Evolutionary conservation across 495 filamentous ascomycete species (phyloP).

Genomic region (Amorphotheca resinae): DNA sequence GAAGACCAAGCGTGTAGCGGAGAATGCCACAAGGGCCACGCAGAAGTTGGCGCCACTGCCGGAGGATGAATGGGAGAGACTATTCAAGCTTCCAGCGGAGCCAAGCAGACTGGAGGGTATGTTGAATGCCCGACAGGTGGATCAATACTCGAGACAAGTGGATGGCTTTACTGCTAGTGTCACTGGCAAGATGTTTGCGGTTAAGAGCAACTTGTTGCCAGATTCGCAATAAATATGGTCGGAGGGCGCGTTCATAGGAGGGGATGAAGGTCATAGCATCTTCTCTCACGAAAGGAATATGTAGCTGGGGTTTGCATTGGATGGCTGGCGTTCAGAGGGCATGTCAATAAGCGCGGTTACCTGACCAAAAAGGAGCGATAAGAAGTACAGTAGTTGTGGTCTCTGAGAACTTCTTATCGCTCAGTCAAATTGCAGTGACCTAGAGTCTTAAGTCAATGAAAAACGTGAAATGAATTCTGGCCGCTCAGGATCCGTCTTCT

Average conservation of each 20-base stretch:
- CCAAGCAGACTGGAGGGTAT: constrained; percentile 84
- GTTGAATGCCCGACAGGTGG: constrained; percentile 87
- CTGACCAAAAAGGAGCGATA: neutral
- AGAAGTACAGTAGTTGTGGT: neutral
- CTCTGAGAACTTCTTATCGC: too few relatives aligned
- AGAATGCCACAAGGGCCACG: constrained; percentile 72
- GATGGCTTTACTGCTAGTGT: constrained; percentile 90
- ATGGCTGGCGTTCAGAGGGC: constrained; percentile 18
- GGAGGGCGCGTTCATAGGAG: neutral
- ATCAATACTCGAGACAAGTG: constrained; percentile 94
- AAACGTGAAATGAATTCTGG: too few relatives aligned
- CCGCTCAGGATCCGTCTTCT: too few relatives aligned
- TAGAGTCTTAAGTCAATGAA: too few relatives aligned
- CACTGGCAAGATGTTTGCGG: constrained; percentile 96
- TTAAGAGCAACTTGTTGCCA: constrained; percentile 56
- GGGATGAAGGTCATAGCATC: constrained; percentile 17
- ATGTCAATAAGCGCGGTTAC: neutral
- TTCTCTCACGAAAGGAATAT: constrained; percentile 19
- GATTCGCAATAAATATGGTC: constrained; percentile 22
- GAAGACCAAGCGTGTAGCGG: constrained; percentile 90
- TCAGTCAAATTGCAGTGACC: too few relatives aligned
- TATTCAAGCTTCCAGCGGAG: constrained; percentile 95
- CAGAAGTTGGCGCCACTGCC: constrained; percentile 83
- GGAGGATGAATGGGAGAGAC: constrained; percentile 94
- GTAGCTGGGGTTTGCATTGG: constrained; percentile 13